A percentile compares a stretch with the other conserved stretches of the same genome.
phyloP scores from a whole-genome alignment of 2,329 filamentous ascomycete genomes.

The Sporothrix sp. region DNA sequence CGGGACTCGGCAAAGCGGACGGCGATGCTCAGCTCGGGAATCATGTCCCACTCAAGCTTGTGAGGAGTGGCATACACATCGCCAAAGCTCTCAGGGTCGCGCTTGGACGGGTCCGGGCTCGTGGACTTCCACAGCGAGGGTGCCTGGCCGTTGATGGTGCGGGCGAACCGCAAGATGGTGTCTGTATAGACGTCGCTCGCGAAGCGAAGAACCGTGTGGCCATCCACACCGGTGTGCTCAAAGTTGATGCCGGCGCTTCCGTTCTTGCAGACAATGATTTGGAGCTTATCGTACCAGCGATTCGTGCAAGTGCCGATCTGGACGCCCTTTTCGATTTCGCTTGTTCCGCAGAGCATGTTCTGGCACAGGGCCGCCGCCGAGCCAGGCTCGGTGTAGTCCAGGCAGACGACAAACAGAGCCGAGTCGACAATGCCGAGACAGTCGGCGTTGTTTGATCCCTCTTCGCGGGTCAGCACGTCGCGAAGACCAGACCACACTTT shows the following conservation, averaged over 20 bases:
- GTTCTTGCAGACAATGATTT: slow-evolving; percentile 98
- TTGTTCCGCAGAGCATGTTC: slow-evolving; percentile 97
- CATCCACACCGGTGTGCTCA: slow-evolving; percentile 95
- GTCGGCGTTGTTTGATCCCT: slow-evolving; percentile 88
- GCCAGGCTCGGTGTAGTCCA: slow-evolving; percentile 82
- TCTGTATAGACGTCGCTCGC: slow-evolving; percentile 96
- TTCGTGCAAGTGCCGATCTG: slow-evolving; percentile 98
- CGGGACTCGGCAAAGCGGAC: slow-evolving; percentile 92
- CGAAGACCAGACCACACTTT: slow-evolving; percentile 91
- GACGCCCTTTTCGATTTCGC: slow-evolving; percentile 80
- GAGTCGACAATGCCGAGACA: slow-evolving; percentile 93
- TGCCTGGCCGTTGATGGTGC: slow-evolving; percentile 88
- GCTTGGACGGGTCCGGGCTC: slow-evolving; percentile 85
- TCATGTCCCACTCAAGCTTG: slow-evolving; percentile 97
- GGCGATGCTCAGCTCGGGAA: slow-evolving; percentile 80
- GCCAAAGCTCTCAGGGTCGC: slow-evolving; percentile 83
- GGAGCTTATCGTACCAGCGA: slow-evolving; percentile 97
- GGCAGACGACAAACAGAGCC: slow-evolving; percentile 80
- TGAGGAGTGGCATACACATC: slow-evolving; percentile 89
- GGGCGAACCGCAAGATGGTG: slow-evolving; percentile 89
- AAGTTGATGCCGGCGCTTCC: slow-evolving; percentile 98
- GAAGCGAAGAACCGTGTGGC: slow-evolving; percentile 91
- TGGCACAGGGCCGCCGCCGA: slow-evolving; percentile 80
- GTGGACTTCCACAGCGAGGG: slow-evolving; percentile 84
- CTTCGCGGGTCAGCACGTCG: slow-evolving; percentile 76